phyloP scores from a whole-genome alignment of 2,329 filamentous ascomycete species.

The Botrytis hyacinthi region DNA sequence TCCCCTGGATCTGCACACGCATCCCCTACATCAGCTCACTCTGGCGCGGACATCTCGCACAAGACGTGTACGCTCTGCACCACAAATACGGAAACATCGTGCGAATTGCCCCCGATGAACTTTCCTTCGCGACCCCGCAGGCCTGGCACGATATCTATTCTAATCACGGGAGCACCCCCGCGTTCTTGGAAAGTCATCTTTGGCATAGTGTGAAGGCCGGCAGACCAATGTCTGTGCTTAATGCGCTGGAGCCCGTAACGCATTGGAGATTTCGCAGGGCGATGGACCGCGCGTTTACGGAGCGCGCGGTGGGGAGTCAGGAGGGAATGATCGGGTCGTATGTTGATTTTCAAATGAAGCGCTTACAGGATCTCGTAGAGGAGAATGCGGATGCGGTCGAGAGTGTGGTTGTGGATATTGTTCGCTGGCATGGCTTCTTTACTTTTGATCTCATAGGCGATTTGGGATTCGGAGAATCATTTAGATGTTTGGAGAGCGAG shows the following conservation, averaged over 20 bases:
- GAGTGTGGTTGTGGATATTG: background rate
- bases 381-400: background rate
- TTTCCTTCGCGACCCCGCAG: background rate
- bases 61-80: background rate
- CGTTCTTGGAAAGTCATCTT: background rate
- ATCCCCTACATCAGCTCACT: background rate
- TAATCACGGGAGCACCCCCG: background rate
- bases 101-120: background rate
- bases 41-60: background rate
- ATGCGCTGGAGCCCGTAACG: background rate
- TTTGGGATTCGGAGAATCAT: background rate
- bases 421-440: background rate
- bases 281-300: too few species aligned
- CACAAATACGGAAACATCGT: background rate
- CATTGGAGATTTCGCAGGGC: too few species aligned
- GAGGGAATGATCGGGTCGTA: background rate
- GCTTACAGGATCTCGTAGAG: background rate
- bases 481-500: background rate
- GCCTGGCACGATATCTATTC: background rate
- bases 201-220: background rate
- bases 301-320: background rate
- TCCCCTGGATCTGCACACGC: background rate
- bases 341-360: background rate
- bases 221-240: background rate
- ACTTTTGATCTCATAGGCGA: background rate